A percentile compares a stretch with the other conserved stretches of the same genome.
Conservation (phyloP, 495 filamentous ascomycete species). For the Aspergillus nidulans region DNA sequence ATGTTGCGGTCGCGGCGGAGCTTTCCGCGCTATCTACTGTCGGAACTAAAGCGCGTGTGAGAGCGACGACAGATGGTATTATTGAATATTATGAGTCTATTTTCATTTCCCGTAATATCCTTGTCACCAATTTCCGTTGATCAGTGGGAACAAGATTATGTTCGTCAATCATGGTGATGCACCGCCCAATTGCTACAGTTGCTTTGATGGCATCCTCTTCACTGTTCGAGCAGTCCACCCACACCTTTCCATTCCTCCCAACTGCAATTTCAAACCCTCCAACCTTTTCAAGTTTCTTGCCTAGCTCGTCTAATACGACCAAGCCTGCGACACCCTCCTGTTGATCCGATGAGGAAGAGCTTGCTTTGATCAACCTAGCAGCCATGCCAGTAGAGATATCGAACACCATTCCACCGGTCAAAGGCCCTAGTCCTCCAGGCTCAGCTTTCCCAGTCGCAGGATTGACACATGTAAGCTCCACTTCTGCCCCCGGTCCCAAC, state of each 20-base stretch:
- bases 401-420: conserved; percentile 85
- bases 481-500: conserved; percentile 75
- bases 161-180: conserved; percentile 71
- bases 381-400: conserved; percentile 76
- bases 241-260: conserved; percentile 88
- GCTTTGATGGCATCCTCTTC: conserved; percentile 50
- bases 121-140: conserved; percentile 77
- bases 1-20: not conserved
- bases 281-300: conserved; percentile 58
- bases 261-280: conserved; percentile 88
- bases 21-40: not conserved
- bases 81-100: conserved; percentile 24
- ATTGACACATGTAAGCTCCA: conserved; percentile 85
- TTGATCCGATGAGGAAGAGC: conserved; percentile 52
- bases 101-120: conserved; percentile 52
- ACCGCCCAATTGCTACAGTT: conserved; percentile 75
- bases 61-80: not conserved
- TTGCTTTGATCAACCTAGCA: conserved; percentile 57
- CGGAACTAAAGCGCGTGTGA: not conserved
- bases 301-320: conserved; percentile 76
- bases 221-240: conserved; percentile 70
- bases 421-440: conserved; percentile 77
- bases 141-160: conserved; percentile 60
- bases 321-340: conserved; percentile 60
- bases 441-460: conserved; percentile 82